Evolutionary conservation across 2,329 filamentous ascomycete genomes (phyloP).

Genomic region (Aspergillus cejpii): DNA sequence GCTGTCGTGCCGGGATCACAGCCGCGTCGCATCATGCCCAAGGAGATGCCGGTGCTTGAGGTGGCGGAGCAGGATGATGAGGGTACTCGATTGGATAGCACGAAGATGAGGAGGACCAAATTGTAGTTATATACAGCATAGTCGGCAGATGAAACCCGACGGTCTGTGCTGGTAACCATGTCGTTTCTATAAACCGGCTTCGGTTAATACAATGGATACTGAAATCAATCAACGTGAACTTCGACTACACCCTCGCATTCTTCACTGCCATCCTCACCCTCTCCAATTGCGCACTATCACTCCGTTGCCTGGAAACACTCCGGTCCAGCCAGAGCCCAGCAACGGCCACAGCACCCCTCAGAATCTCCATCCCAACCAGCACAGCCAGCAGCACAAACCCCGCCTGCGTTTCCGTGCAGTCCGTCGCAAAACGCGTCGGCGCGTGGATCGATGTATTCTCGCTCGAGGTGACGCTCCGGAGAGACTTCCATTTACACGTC

Average conservation of each 20-base stretch:
- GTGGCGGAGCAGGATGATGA: constrained; percentile 77
- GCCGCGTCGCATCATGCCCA: constrained; percentile 74
- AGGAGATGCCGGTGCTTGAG: constrained; percentile 58
- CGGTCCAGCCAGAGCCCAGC: constrained; percentile 29
- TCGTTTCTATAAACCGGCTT: background rate
- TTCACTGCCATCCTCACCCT: constrained; percentile 25
- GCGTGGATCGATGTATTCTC: constrained; percentile 16
- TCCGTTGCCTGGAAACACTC: constrained; percentile 25
- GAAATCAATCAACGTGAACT: background rate
- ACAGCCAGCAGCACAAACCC: constrained; percentile 33
- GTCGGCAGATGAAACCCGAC: no score
- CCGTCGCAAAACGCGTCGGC: constrained; percentile 33
- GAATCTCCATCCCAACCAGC: constrained; percentile 31
- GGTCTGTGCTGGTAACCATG: no score
- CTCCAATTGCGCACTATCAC: constrained; percentile 21
- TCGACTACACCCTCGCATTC: constrained; percentile 13
- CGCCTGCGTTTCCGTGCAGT: constrained; percentile 35
- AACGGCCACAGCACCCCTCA: constrained; percentile 28
- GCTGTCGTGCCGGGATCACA: constrained; percentile 56
- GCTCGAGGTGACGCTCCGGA: constrained; percentile 10
- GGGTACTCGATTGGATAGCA: constrained; percentile 64
- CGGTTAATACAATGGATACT: background rate
- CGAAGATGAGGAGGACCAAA: constrained; percentile 27
- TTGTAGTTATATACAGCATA: constrained; percentile 12
- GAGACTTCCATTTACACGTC: constrained; percentile 37